Evolutionary conservation across 1,284 basidiomycete genomes (phyloP).

Genomic region (Ceratobasidium sp.): DNA sequence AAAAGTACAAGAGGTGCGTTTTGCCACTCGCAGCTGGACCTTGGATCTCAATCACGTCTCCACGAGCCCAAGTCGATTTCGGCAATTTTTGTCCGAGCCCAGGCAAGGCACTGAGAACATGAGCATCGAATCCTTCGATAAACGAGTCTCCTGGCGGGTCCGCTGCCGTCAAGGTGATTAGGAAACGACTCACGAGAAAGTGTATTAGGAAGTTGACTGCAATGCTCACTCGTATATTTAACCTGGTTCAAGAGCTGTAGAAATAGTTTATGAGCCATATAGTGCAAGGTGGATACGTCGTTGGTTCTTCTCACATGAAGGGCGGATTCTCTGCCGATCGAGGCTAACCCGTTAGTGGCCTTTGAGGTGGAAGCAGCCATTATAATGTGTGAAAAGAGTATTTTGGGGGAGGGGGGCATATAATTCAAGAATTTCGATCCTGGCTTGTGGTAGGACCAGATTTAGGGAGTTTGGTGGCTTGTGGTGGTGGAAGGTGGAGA

Average conservation of each 20-base stretch:
- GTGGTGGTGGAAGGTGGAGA: no score
- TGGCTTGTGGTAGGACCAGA: no score
- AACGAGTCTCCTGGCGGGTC: slow-evolving; percentile 49
- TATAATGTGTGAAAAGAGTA: no score
- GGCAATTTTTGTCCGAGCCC: not conserved
- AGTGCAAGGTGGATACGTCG: no score
- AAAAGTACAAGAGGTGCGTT: slow-evolving; percentile 73
- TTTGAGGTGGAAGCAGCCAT: not conserved
- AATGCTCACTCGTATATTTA: slow-evolving; percentile 1
- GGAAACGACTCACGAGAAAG: not conserved
- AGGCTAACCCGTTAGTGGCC: not conserved
- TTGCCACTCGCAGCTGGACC: slow-evolving; percentile 78
- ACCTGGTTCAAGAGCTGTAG: not conserved
- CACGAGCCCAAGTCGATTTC: slow-evolving; percentile 57
- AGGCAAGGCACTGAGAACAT: slow-evolving; percentile 40
- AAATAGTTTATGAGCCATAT: not conserved
- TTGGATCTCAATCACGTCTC: slow-evolving; percentile 78
- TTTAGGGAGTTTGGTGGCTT: no score
- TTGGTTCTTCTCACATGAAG: not conserved
- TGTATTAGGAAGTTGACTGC: no score
- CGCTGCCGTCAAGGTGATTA: slow-evolving; percentile 37
- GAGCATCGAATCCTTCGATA: slow-evolving; percentile 47
- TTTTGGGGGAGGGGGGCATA: no score
- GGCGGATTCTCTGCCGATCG: not conserved
- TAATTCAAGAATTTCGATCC: no score